Base-by-base conservation (phyloP, 1,284 basidiomycete species). In the Fomitopsis palustris region DNA sequence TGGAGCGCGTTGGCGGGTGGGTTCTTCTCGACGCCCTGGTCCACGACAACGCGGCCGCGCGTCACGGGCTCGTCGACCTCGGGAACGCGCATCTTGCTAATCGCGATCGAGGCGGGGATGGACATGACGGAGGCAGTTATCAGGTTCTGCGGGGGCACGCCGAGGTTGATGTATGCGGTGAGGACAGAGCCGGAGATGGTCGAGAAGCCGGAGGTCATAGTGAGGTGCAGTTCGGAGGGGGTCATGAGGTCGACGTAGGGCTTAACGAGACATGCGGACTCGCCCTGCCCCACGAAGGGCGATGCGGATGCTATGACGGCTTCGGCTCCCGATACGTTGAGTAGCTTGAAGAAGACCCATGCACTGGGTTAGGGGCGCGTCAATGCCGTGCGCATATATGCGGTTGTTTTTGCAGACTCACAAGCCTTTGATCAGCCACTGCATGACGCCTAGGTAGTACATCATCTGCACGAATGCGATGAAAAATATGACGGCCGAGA, bases 51-150 rank as follows among this genome's bases (percentile, higher is more conserved):
- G 33, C 77, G 82, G 19, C 94, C 94, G 55, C 90, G 86, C 35
- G 95, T 96, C 57, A 95, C 81, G 49, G 94, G 92, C 67, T 92
- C 89, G 52, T 95, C 92, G 45, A 81, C 74, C 76, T 96, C 94
- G 2, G 94, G 94, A 21, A 88, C 69, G 52, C 93, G 88, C 67
- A 95, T 78, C 77, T 96, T 96, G 71, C 88, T 89, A 65, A 96
- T 94, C 2, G 94, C 85, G 70, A 96, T 94, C 12, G 93, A 94
- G 1, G 95, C 94, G 10, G 94, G 94, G 67, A 96, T 96, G 70
- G 88, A 92, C 94, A 96, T 96, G 65, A 96, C 90, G 10, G 92
- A 94, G 4, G 94, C 91, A 5, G 94, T 95, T 68, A 96, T 81
- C 31, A 96, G 80, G 73, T 92, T 93, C 73, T 87, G 83, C 17